A percentile compares a stretch with the other conserved stretches of the same genome.
These are phyloP conservation scores for Lyophyllum atratum DNA, from an alignment of 768 basidiomycete species.

Conservation along the genomic window DNA sequence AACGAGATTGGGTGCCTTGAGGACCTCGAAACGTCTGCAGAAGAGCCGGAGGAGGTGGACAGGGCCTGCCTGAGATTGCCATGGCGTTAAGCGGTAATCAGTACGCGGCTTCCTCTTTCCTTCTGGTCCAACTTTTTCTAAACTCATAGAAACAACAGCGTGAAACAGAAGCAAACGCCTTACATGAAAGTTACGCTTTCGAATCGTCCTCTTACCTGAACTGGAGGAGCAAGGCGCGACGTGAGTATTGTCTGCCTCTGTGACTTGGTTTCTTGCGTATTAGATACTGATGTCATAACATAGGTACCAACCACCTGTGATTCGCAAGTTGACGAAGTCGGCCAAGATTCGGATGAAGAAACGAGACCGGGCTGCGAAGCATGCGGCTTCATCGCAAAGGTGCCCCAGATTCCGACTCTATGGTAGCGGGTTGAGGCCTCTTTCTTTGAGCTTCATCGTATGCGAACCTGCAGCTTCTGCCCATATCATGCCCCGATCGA, in stretches of 20 bases:
- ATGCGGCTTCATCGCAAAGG: not conserved
- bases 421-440: not conserved
- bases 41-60: conserved; percentile 26
- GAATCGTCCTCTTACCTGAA: conserved; percentile 40
- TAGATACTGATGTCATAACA: not conserved
- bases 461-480: not conserved
- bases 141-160: conserved; percentile 32
- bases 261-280: not conserved
- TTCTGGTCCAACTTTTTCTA: not conserved
- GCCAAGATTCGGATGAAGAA: conserved; percentile 58
- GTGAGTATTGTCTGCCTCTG: conserved; percentile 35
- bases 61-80: conserved; percentile 37
- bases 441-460: not conserved
- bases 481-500: not conserved
- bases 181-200: conserved; percentile 75
- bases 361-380: conserved; percentile 24
- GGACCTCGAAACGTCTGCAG: conserved; percentile 25
- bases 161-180: conserved; percentile 56
- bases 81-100: conserved; percentile 60
- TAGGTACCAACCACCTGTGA: conserved; percentile 59
- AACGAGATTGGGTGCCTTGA: conserved; percentile 68
- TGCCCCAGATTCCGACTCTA: not conserved
- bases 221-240: conserved; percentile 46
- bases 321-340: conserved; percentile 57
- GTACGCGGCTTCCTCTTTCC: conserved; percentile 38